These are phyloP conservation scores for Phyllosticta citribraziliensis DNA, from an alignment of 2,329 filamentous ascomycete genomes.

Conservation along the genomic window DNA sequence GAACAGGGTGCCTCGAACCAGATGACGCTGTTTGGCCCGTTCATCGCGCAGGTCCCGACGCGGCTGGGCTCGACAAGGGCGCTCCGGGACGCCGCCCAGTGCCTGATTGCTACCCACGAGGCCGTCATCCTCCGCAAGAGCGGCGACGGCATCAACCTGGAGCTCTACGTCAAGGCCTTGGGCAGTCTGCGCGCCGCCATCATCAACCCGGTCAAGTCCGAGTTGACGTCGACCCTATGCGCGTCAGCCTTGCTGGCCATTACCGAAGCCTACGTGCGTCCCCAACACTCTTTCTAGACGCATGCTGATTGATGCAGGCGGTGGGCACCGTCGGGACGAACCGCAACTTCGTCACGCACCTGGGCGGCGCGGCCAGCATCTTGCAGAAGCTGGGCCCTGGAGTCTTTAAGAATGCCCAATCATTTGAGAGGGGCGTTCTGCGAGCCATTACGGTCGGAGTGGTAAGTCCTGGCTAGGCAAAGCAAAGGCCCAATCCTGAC, in stretches of 20 bases:
- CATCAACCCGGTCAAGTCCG: background rate
- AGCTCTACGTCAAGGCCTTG: conserved; percentile 7
- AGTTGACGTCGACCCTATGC: conserved; percentile 4
- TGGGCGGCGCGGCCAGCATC: conserved; percentile 8
- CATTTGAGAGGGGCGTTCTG: conserved; percentile 6
- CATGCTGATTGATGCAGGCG: background rate
- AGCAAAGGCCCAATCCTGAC: background rate
- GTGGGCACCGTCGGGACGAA: conserved; percentile 2
- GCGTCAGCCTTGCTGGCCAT: conserved; percentile 6
- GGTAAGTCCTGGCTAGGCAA: background rate
- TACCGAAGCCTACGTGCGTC: conserved; percentile 8
- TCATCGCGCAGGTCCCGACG: conserved; percentile 4
- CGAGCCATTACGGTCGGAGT: conserved; percentile 8
- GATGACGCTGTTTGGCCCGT: conserved; percentile 4
- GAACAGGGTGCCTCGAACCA: conserved; percentile 2
- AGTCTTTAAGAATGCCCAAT: conserved; percentile 2
- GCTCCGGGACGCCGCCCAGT: conserved; percentile 1
- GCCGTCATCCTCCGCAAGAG: background rate
- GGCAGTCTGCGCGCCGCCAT: conserved; percentile 3
- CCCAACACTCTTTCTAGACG: background rate
- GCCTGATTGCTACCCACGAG: conserved; percentile 1
- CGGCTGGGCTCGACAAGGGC: conserved; percentile 1
- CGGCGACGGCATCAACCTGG: background rate
- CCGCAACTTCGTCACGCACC: conserved; percentile 7
- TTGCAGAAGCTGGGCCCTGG: background rate